These are phyloP conservation scores for Heliamphora exappendiculata DNA, from an alignment of 148 eudicot genomes.

Conservation along the genomic window DNA sequence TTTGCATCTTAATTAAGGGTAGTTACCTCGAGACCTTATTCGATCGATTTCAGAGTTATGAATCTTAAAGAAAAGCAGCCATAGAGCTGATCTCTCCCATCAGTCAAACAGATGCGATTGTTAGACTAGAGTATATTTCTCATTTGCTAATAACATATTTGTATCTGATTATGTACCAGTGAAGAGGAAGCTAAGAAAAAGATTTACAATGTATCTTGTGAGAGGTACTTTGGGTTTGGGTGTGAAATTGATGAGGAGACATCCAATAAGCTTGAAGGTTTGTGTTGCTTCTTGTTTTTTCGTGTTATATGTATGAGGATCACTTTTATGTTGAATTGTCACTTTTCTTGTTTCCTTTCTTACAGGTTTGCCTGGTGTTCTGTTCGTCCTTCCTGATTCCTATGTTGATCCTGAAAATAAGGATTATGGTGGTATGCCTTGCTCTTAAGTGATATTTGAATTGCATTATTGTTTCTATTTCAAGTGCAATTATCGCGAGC, in stretches of 20 bases:
- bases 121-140: too few relatives aligned
- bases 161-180: slow-evolving; percentile 27
- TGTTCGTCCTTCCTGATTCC: slow-evolving; percentile 97
- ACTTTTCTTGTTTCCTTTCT: not conserved
- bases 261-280: slow-evolving; percentile 91
- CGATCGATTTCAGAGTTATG: too few relatives aligned
- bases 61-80: too few relatives aligned
- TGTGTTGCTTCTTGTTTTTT: not conserved
- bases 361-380: slow-evolving; percentile 83
- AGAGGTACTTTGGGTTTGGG: slow-evolving; percentile 95
- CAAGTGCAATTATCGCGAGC: not conserved
- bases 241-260: slow-evolving; percentile 95
- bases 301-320: not conserved
- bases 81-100: too few relatives aligned
- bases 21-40: too few relatives aligned
- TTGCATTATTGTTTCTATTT: not conserved
- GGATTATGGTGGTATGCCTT: slow-evolving; percentile 80
- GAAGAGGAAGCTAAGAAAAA: slow-evolving; percentile 87
- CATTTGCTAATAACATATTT: not conserved
- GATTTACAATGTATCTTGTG: slow-evolving; percentile 93
- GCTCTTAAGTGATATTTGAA: slow-evolving; percentile 7
- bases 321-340: not conserved
- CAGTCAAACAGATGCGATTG: too few relatives aligned
- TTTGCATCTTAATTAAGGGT: too few relatives aligned
- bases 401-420: slow-evolving; percentile 95